Evolutionary conservation across 2,329 filamentous ascomycete genomes (phyloP).

Genomic region (Nemania abortiva): DNA sequence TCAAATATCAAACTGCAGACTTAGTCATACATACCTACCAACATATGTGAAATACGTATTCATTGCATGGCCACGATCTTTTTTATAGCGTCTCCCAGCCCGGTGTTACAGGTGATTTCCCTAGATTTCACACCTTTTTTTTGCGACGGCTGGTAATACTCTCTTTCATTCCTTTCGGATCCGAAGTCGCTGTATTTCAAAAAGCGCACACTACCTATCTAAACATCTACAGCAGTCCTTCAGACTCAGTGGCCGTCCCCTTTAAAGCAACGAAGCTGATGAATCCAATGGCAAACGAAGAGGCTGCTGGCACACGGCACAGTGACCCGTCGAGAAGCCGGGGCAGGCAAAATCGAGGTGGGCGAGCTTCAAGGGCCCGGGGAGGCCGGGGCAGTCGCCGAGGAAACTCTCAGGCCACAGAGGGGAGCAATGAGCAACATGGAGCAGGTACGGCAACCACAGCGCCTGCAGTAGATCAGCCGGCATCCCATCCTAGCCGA

Average conservation of each 20-base stretch:
- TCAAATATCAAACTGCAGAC: constrained; percentile 4
- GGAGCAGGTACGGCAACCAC: constrained; percentile 1
- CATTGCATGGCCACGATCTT: constrained; percentile 14
- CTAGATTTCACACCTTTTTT: neutral
- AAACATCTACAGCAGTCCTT: neutral
- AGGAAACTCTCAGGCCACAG: constrained; percentile 29
- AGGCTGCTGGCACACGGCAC: constrained; percentile 23
- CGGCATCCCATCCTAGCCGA: constrained; percentile 20
- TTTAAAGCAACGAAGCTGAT: neutral
- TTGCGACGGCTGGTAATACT: neutral
- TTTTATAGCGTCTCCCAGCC: constrained; percentile 6
- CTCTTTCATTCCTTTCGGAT: constrained; percentile 41
- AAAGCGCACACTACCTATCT: constrained; percentile 55
- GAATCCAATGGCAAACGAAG: constrained; percentile 40
- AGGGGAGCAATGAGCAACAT: constrained; percentile 27
- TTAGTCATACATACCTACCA: neutral
- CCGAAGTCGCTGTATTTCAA: constrained; percentile 62
- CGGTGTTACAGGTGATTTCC: neutral
- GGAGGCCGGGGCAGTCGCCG: constrained; percentile 39
- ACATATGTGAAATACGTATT: neutral
- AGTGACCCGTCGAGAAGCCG: constrained; percentile 30
- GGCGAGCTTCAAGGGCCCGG: constrained; percentile 38
- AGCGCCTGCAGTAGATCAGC: constrained; percentile 9
- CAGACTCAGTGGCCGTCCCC: neutral
- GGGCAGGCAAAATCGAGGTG: constrained; percentile 39